phyloP scores from a whole-genome alignment of 768 basidiomycete genomes.

The Candolleomyces aberdarensis region DNA sequence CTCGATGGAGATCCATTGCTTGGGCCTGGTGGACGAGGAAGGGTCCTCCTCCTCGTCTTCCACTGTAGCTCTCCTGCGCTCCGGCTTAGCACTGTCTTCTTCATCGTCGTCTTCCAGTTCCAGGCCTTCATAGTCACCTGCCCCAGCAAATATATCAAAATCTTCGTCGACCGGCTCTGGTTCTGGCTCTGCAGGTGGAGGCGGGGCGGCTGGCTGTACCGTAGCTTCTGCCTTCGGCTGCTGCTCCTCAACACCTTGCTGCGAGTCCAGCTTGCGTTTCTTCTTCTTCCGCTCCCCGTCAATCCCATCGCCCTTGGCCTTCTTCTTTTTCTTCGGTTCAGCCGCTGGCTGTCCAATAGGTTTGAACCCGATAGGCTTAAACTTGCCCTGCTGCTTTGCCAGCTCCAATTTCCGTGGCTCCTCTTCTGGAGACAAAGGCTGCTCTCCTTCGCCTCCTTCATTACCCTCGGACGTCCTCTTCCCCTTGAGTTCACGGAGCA shows the following conservation, averaged over 20 bases:
- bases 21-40: background rate
- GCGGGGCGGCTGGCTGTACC: slow-evolving; percentile 13
- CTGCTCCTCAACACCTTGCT: slow-evolving; percentile 9
- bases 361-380: slow-evolving; percentile 65
- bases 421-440: slow-evolving; percentile 21
- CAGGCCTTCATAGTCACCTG: slow-evolving; percentile 78
- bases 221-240: slow-evolving; percentile 24
- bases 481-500: slow-evolving; percentile 70
- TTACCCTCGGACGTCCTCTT: slow-evolving; percentile 38
- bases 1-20: slow-evolving; percentile 12
- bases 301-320: slow-evolving; percentile 32
- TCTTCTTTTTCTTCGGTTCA: slow-evolving; percentile 53
- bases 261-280: slow-evolving; percentile 41
- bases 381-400: slow-evolving; percentile 49
- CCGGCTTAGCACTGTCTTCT: slow-evolving; percentile 18
- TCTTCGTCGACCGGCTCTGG: slow-evolving; percentile 49
- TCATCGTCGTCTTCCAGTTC: slow-evolving; percentile 53
- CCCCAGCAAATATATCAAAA: slow-evolving; percentile 85
- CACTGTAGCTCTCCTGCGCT: background rate
- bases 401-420: slow-evolving; percentile 35
- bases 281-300: slow-evolving; percentile 59
- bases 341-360: slow-evolving; percentile 45
- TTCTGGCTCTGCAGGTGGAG: slow-evolving; percentile 17
- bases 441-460: slow-evolving; percentile 16
- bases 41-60: background rate